These are phyloP conservation scores for Funneliformis mosseae DNA, from an alignment of 192 early-diverging fungal species.

Conservation along the genomic window DNA sequence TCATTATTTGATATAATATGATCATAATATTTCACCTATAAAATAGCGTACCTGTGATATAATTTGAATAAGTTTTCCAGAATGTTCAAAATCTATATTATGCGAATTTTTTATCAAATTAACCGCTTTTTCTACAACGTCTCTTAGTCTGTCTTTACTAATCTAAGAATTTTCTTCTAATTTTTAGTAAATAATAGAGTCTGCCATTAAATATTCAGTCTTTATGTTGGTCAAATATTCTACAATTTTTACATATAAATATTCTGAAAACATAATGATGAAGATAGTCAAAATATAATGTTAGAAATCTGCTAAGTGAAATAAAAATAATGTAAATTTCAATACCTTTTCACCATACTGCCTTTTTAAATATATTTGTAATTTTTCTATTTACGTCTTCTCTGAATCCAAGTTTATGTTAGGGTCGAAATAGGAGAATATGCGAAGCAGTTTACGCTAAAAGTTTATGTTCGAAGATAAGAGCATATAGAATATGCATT, in stretches of 20 bases:
- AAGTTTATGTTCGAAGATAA: too few species aligned
- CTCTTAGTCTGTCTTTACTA: conserved; percentile 15
- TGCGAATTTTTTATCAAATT: conserved; percentile 2
- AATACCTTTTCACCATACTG: too few species aligned
- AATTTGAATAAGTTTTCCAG: not conserved
- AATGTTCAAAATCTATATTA: not conserved
- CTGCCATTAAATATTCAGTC: not conserved
- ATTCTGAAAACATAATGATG: conserved; percentile 4
- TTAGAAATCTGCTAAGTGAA: too few species aligned
- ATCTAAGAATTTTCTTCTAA: conserved; percentile 14
- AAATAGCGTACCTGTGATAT: not conserved
- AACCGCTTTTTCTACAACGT: not conserved
- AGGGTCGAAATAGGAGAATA: too few species aligned
- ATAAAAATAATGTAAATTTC: too few species aligned
- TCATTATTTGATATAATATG: conserved; percentile 2
- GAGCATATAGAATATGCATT: too few species aligned
- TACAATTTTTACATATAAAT: conserved; percentile 6
- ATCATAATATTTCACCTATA: not conserved
- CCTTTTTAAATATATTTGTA: too few species aligned
- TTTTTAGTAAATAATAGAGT: not conserved
- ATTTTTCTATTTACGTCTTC: too few species aligned
- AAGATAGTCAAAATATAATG: too few species aligned
- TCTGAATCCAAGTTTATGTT: too few species aligned
- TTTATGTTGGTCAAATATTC: conserved; percentile 16
- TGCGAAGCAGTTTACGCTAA: too few species aligned